Base-by-base conservation (phyloP, 2,329 filamentous ascomycete genomes). In the Aspergillus sp. region DNA sequence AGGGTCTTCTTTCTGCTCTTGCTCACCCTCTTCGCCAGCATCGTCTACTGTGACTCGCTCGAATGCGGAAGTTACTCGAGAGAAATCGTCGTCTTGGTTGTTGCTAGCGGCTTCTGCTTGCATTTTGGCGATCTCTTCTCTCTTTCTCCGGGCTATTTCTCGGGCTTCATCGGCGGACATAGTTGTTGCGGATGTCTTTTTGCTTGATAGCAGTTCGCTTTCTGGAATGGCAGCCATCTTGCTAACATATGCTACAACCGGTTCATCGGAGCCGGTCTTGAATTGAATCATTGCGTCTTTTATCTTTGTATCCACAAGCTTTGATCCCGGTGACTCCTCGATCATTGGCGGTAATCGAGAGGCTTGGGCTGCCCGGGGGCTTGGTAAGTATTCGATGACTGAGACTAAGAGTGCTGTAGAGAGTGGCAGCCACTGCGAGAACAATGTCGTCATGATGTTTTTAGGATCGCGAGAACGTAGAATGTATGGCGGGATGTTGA, bases 211-310 rank as follows among this genome's bases (percentile, higher is more conserved):
- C 5, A 99, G 80, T 67, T 99, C 93, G 73, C 91, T 97, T 69
- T 96, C 91, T 0, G 92, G 93, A 12, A 99, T 83, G 0, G 95
- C 95, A 1, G 98, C 90, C 92, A 99, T 97, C 73, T 99, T 99
- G 77, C 93, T 98, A 60, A 99, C 90, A 64, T 96, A 99, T 8
- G 91, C 93, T 2, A 99, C 91, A 0, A 96, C 86, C 0, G 93
- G 93, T 57, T 89, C 89, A 0, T 86, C 82, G 40, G 84, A 81
- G 0, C 81, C 82, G 3, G 85, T 85, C 68, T 89, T 90, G 70
- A 96, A 97, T 0, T 86, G 82, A 2, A 89, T 77, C 87, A 98
- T 93, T 5, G 93, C 91, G n/a, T 89, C 81, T 65, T 86, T 88
- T 54, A 98, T 78, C 6, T 80, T 77, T 2, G 83, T 77, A 53